Evolutionary conservation across 2,329 filamentous ascomycete species (phyloP).

Genomic region (Berkeleyomyces basicola): DNA sequence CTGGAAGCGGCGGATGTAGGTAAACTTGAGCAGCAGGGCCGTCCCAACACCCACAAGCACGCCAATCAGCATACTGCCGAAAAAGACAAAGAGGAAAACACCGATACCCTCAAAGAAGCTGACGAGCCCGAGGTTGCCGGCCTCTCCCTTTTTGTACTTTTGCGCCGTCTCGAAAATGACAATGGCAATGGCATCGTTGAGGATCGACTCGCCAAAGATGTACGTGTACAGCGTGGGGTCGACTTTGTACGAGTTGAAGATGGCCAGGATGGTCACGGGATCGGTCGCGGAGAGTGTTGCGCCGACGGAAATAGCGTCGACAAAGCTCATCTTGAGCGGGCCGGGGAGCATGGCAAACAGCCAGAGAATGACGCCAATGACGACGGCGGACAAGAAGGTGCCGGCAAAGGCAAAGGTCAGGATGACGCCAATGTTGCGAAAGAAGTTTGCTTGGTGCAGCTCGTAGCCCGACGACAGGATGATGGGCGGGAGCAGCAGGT

Average conservation of each 20-base stretch:
- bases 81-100: conserved; percentile 91
- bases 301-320: conserved; percentile 91
- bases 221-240: conserved; percentile 97
- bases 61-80: conserved; percentile 80
- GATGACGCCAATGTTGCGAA: conserved; percentile 93
- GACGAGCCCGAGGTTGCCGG: conserved; percentile 56
- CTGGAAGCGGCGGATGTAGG: conserved; percentile 76
- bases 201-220: conserved; percentile 94
- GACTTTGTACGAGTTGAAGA: conserved; percentile 98
- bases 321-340: conserved; percentile 71
- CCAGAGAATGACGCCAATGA: conserved; percentile 76
- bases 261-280: conserved; percentile 91
- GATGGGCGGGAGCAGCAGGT: conserved; percentile 92
- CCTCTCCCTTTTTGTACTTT: conserved; percentile 64
- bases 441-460: conserved; percentile 96
- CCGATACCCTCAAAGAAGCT: conserved; percentile 84
- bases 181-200: conserved; percentile 97
- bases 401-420: conserved; percentile 94
- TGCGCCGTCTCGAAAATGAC: conserved; percentile 97
- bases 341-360: conserved; percentile 77
- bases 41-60: conserved; percentile 74
- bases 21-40: conserved; percentile 83
- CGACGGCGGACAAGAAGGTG: conserved; percentile 92
- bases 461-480: conserved; percentile 96
- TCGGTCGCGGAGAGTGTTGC: conserved; percentile 94